A percentile compares a stretch with the other conserved stretches of the same genome.
Conservation (phyloP, 202 grass and related monocot genomes). For the Bolboschoenoplectus hybrid region DNA sequence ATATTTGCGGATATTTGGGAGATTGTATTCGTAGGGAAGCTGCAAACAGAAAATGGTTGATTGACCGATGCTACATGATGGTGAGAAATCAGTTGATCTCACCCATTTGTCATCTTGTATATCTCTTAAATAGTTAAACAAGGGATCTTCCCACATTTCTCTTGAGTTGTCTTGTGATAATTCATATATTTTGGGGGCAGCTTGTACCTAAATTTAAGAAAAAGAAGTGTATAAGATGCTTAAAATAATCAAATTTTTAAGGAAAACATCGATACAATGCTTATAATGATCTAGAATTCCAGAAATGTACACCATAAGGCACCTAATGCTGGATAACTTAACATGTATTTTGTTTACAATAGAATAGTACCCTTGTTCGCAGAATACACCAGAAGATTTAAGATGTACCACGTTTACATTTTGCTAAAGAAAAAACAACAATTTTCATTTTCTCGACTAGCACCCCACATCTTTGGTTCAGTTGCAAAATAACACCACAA, state of each 20-base stretch:
- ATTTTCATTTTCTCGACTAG: background rate
- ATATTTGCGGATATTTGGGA: slow-evolving; percentile 70
- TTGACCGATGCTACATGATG: slow-evolving; percentile 77
- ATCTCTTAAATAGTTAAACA: slow-evolving; percentile 67
- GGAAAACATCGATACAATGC: background rate
- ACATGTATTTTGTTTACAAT: background rate
- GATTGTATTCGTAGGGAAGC: slow-evolving; percentile 41
- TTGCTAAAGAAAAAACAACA: background rate
- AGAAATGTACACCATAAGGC: background rate
- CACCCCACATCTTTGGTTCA: background rate
- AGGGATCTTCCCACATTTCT: slow-evolving; percentile 54
- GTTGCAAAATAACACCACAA: background rate
- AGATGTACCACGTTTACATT: background rate
- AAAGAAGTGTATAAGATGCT: background rate
- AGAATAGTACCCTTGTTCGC: background rate
- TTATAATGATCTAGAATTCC: background rate
- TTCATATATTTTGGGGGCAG: slow-evolving; percentile 87
- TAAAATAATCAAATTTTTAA: background rate
- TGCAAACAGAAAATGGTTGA: slow-evolving; percentile 80
- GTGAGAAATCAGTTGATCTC: slow-evolving; percentile 80
- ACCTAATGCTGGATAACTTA: background rate
- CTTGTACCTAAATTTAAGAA: slow-evolving; percentile 53
- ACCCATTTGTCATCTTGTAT: slow-evolving; percentile 73
- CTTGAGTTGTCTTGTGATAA: background rate
- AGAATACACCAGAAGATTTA: background rate